A percentile compares a stretch with the other conserved stretches of the same genome.
phyloP scores from a whole-genome alignment of 1,139 yeast genomes.

The Saccharomyces hybrid region DNA sequence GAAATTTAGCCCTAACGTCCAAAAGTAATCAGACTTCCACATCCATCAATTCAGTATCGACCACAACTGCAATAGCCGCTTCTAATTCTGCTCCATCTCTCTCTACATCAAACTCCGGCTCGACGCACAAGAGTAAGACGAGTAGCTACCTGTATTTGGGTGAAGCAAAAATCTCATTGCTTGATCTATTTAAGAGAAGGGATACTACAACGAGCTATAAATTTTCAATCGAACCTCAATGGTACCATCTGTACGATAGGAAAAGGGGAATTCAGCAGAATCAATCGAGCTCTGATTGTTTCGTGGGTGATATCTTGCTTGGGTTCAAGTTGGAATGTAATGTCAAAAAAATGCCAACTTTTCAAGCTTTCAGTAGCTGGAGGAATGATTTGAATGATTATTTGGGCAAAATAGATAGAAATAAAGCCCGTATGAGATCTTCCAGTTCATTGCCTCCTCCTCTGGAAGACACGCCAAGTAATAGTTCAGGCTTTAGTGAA shows the following conservation, averaged over 20 bases:
- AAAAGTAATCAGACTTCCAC: not conserved
- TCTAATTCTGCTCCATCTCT: not conserved
- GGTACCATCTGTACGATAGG: constrained; percentile 26
- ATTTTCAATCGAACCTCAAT: constrained; percentile 15
- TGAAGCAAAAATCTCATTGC: constrained; percentile 25
- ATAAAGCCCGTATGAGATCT: not conserved
- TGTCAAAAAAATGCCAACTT: constrained; percentile 13
- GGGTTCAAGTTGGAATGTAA: constrained; percentile 17
- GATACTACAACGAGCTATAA: constrained; percentile 16
- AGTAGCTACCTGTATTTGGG: constrained; percentile 25
- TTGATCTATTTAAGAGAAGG: constrained; percentile 22
- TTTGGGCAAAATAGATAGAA: not conserved
- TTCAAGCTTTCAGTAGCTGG: constrained; percentile 22
- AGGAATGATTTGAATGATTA: constrained; percentile 8
- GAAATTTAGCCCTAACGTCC: not conserved
- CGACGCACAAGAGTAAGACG: not conserved
- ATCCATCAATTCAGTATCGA: not conserved
- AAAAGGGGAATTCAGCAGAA: constrained; percentile 15
- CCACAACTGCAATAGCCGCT: not conserved
- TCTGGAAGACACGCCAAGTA: not conserved
- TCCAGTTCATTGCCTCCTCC: not conserved
- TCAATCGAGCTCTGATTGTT: constrained; percentile 3
- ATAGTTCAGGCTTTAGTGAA: not conserved
- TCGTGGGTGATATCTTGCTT: constrained; percentile 25
- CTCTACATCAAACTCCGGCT: not conserved